Evolutionary conservation across 2,329 filamentous ascomycete species (phyloP).

Genomic region (Fulvia fulva): DNA sequence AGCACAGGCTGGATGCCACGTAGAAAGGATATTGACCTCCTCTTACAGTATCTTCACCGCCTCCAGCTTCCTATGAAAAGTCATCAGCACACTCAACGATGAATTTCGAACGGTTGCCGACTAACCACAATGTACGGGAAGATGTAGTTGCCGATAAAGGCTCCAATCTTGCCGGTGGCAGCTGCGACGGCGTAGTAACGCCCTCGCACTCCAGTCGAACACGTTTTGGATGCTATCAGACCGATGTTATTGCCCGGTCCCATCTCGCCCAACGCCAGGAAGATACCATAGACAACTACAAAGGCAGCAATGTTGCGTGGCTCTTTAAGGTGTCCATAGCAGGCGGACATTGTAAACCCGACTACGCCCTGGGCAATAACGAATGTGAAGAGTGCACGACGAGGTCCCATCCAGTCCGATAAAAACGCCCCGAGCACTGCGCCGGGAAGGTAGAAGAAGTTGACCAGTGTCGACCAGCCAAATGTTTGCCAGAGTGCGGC

Average conservation of each 20-base stretch:
- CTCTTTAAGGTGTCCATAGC: slow-evolving; percentile 66
- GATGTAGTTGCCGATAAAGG: slow-evolving; percentile 81
- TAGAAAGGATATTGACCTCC: slow-evolving; percentile 83
- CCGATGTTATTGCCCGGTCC: slow-evolving; percentile 92
- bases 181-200: slow-evolving; percentile 69
- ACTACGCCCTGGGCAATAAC: slow-evolving; percentile 70
- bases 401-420: slow-evolving; percentile 75
- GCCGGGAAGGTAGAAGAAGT: slow-evolving; percentile 83
- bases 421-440: slow-evolving; percentile 72
- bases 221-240: slow-evolving; percentile 79
- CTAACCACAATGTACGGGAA: slow-evolving; percentile 63
- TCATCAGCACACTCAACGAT: too few species aligned
- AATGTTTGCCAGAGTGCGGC: slow-evolving; percentile 70
- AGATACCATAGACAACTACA: slow-evolving; percentile 74
- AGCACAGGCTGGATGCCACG: slow-evolving; percentile 71
- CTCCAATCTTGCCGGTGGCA: slow-evolving; percentile 66
- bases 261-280: slow-evolving; percentile 70
- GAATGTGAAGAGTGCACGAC: slow-evolving; percentile 66
- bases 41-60: slow-evolving; percentile 45
- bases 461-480: slow-evolving; percentile 85
- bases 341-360: slow-evolving; percentile 84
- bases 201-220: slow-evolving; percentile 76
- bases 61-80: slow-evolving; percentile 59
- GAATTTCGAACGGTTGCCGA: too few species aligned
- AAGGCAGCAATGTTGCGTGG: slow-evolving; percentile 68